Percentiles rank a stretch among this genome's conserved stretches.
These are phyloP conservation scores for Ophiocordyceps camponoti-saundersi DNA, from an alignment of 2,329 filamentous ascomycete species.

Conservation along the genomic window DNA sequence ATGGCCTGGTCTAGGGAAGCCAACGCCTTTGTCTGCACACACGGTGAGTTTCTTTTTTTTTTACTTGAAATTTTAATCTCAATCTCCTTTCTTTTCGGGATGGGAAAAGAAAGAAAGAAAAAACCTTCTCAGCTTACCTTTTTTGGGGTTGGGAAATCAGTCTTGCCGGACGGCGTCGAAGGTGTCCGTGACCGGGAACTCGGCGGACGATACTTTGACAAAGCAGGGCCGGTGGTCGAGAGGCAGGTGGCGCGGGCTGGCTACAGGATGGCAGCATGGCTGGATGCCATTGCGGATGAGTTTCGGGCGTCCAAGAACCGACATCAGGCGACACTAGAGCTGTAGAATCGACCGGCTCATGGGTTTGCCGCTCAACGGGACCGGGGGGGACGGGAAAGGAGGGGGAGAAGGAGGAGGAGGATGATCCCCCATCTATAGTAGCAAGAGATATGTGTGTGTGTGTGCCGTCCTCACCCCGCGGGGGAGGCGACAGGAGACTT, in stretches of 20 bases:
- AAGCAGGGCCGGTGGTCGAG: constrained; percentile 47
- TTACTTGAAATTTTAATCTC: too few relatives aligned
- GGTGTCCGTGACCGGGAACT: constrained; percentile 44
- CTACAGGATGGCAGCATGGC: constrained; percentile 49
- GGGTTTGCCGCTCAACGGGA: neutral
- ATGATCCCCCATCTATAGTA: too few relatives aligned
- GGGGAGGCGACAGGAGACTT: too few relatives aligned
- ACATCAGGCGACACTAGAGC: constrained; percentile 9
- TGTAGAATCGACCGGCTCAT: constrained; percentile 7
- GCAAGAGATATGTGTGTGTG: too few relatives aligned
- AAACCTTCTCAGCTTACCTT: too few relatives aligned
- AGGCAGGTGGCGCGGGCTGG: constrained; percentile 51
- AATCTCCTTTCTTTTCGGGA: too few relatives aligned
- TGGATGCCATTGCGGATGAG: constrained; percentile 41
- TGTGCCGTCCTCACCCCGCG: too few relatives aligned
- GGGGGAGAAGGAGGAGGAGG: too few relatives aligned
- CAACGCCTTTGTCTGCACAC: constrained; percentile 44
- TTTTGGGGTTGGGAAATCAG: constrained; percentile 20
- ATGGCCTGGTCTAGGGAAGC: constrained; percentile 47
- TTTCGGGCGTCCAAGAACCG: constrained; percentile 10
- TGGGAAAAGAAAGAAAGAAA: too few relatives aligned
- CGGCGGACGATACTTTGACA: constrained; percentile 44
- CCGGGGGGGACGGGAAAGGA: neutral
- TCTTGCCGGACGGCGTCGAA: constrained; percentile 42
- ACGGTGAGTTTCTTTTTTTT: constrained; percentile 30